These are phyloP conservation scores for Podospora comata DNA, from an alignment of 495 filamentous ascomycete genomes.

Conservation along the genomic window DNA sequence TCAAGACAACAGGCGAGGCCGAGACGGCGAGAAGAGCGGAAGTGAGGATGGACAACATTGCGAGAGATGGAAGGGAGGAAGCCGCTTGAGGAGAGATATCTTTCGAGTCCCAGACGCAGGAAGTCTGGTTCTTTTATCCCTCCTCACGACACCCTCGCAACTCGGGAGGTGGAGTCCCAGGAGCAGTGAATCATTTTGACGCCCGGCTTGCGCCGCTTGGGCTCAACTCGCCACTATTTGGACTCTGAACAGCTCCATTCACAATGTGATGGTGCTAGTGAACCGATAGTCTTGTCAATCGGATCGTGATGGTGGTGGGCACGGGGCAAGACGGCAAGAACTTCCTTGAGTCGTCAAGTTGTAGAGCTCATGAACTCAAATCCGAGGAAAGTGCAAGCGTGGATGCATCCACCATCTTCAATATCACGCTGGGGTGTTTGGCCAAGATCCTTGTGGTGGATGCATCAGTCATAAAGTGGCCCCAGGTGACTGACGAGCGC, in stretches of 20 bases:
- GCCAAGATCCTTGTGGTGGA: neutral
- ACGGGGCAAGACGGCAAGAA: neutral
- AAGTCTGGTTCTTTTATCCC: neutral
- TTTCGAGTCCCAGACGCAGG: neutral
- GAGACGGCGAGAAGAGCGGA: neutral
- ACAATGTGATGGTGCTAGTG: neutral
- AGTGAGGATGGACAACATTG: constrained; percentile 1
- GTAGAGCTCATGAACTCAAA: neutral
- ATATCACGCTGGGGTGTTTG: neutral
- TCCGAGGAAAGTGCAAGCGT: neutral
- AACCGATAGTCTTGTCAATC: neutral
- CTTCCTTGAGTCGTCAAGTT: neutral
- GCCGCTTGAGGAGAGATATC: neutral
- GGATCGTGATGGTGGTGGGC: neutral
- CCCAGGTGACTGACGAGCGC: too few relatives aligned
- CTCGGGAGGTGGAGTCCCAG: neutral
- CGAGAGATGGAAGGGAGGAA: neutral
- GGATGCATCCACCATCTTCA: neutral
- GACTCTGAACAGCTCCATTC: neutral
- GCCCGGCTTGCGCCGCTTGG: neutral
- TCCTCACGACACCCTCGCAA: neutral
- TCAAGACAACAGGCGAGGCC: neutral
- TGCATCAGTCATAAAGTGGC: neutral
- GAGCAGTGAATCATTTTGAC: neutral
- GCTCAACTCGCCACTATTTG: neutral